Conservation (phyloP, 495 filamentous ascomycete genomes). For the Aspergillus sclerotiicarbonarius region DNA sequence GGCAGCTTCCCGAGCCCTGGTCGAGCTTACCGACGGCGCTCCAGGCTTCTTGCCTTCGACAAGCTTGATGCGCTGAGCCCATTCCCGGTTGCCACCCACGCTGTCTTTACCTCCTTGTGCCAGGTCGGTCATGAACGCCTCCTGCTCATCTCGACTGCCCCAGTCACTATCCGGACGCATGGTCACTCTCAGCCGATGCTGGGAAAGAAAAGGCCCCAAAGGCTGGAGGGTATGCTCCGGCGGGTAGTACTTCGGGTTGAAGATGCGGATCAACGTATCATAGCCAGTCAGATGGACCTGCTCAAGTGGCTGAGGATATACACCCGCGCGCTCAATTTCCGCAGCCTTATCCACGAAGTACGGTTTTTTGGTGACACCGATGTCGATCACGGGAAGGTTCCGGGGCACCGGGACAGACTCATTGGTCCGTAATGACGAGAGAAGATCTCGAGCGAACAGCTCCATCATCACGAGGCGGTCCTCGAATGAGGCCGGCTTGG, state of each 20-base stretch:
- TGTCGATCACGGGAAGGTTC: slow-evolving; percentile 57
- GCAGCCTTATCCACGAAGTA: slow-evolving; percentile 82
- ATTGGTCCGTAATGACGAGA: slow-evolving; percentile 26
- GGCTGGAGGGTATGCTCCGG: slow-evolving; percentile 50
- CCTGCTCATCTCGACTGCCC: slow-evolving; percentile 60
- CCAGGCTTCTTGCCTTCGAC: slow-evolving; percentile 58
- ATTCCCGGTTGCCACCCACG: slow-evolving; percentile 61
- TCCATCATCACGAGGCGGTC: slow-evolving; percentile 86
- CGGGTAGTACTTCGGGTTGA: slow-evolving; percentile 82
- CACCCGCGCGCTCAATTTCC: slow-evolving; percentile 57
- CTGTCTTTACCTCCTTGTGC: slow-evolving; percentile 48
- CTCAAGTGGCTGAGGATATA: slow-evolving; percentile 47
- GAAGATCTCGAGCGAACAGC: slow-evolving; percentile 67
- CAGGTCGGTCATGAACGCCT: slow-evolving; percentile 54
- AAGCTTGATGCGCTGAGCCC: slow-evolving; percentile 69
- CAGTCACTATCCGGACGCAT: slow-evolving; percentile 66
- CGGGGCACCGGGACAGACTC: slow-evolving; percentile 6
- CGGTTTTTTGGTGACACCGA: slow-evolving; percentile 77
- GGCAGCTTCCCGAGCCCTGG: slow-evolving; percentile 67
- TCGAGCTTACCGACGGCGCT: slow-evolving; percentile 70
- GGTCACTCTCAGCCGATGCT: slow-evolving; percentile 69
- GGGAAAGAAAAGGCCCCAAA: slow-evolving; percentile 66
- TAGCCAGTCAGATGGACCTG: slow-evolving; percentile 84
- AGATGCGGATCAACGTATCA: slow-evolving; percentile 82
- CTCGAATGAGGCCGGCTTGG: slow-evolving; percentile 77